Percentiles rank a stretch among this genome's conserved stretches.
Conservation (phyloP, 1,284 basidiomycete species). For the Lentinula novae-zelandiae region DNA sequence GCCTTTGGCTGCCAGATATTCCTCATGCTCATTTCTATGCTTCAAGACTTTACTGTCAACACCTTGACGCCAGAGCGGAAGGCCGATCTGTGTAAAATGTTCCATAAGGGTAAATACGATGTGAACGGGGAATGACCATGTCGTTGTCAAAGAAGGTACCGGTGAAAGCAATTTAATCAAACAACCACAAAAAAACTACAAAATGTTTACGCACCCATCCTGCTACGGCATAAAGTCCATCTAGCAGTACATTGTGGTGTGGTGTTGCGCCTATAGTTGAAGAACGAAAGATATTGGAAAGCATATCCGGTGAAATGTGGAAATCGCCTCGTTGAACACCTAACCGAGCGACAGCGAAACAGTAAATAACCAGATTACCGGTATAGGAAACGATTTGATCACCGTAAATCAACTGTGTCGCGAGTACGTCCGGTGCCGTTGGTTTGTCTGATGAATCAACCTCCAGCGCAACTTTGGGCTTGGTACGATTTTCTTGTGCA, state of each 20-base stretch:
- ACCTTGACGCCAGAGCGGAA: slow-evolving; percentile 31
- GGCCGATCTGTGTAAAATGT: slow-evolving; percentile 26
- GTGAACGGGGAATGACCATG: not conserved
- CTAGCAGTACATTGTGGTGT: slow-evolving; percentile 55
- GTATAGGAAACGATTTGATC: not conserved
- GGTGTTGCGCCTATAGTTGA: slow-evolving; percentile 69
- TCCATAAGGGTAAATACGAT: not conserved
- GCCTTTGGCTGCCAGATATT: slow-evolving; percentile 25
- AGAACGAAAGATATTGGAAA: slow-evolving; percentile 67
- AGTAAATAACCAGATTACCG: not conserved
- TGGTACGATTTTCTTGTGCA: slow-evolving; percentile 58
- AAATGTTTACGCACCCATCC: slow-evolving; percentile 12
- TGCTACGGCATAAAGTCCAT: slow-evolving; percentile 26
- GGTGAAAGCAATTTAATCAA: not conserved
- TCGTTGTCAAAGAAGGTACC: not conserved
- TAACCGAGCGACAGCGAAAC: not conserved
- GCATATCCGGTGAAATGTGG: slow-evolving; percentile 75
- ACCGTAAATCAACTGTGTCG: slow-evolving; percentile 49
- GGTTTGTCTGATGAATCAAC: slow-evolving; percentile 63
- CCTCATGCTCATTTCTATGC: slow-evolving; percentile 30
- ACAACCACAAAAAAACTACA: not conserved
- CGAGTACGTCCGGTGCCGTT: slow-evolving; percentile 48
- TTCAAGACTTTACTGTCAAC: slow-evolving; percentile 29
- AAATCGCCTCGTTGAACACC: slow-evolving; percentile 61
- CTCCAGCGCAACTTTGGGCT: slow-evolving; percentile 59